Base-by-base conservation (phyloP, 2,329 filamentous ascomycete genomes). In the Drechslerella stenobrocha region DNA sequence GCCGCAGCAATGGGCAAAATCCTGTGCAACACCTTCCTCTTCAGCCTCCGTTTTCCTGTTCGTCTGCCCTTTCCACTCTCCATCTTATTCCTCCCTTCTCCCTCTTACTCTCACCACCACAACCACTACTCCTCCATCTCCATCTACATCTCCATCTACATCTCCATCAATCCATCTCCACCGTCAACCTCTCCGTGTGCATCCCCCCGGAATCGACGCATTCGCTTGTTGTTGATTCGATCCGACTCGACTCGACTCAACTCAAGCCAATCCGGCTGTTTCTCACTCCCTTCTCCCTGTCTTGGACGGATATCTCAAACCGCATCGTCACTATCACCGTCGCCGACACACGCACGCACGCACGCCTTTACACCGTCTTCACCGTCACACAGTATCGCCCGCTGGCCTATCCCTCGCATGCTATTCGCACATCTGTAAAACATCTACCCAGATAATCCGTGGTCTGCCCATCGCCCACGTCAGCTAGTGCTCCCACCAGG, bases 151-250 rank as follows among this genome's bases (percentile, higher is more conserved):
- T 50, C 47, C 70, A 42, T 30, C 70, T 1, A 45, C 70, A 40
- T 51, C 70, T 53, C 32, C 52, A 23, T 53, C 58, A n/a, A n/a
- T n/a, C 37, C 66, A 57, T 23, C 28, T 30, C 46, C 45, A 50
- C 34, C 50, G 34, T 37, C 34, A 47, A 3, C 34, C 24, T 32
- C 34, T 18, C 23, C 34, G n/a, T 26, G 20, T 23, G 1, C 11
- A 26, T 2, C 35, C 9, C 37, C 22, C 24, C 22, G 20, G 45
- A 57, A 44, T 57, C 46, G 60, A 65, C 60, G 24, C 60, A 65
- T 57, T 65, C 47, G 40, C 37, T 65, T 65, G 60, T 48, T 57
- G 60, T 65, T 42, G 60, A 65, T 65, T 65, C 47, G 15, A 24
- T 34, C 30, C 37, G 15, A 44, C 24, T 26, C 13, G 28, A 48